phyloP scores from a whole-genome alignment of 106 monocot genomes.

The Vanilla planifolia region DNA sequence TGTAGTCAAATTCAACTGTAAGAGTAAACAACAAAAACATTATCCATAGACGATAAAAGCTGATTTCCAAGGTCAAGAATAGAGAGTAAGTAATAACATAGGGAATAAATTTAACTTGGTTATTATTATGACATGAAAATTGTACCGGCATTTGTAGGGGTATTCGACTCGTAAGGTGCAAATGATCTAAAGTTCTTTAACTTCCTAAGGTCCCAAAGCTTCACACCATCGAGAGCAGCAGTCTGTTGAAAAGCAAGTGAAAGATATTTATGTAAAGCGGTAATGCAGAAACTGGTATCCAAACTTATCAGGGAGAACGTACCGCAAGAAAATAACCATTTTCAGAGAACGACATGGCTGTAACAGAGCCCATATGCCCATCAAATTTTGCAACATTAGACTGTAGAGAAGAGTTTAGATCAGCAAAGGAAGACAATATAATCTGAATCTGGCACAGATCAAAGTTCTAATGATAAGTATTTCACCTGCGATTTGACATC shows the following conservation, averaged over 20 bases:
- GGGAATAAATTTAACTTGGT: no score
- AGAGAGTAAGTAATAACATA: no score
- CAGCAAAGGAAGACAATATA: not conserved
- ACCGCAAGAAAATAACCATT: constrained; percentile 99
- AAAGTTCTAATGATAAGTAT: not conserved
- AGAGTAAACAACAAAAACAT: not conserved
- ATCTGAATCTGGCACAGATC: not conserved
- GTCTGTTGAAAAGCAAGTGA: constrained; percentile 42
- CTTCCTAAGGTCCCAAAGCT: constrained; percentile 95
- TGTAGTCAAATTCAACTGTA: constrained; percentile 73
- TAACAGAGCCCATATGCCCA: constrained; percentile 82
- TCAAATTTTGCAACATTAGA: constrained; percentile 96
- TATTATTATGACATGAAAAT: no score
- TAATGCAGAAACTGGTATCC: not conserved
- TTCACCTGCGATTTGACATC: constrained; percentile 95
- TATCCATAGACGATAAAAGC: no score
- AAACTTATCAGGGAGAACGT: constrained; percentile 17
- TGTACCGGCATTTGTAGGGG: constrained; percentile 81
- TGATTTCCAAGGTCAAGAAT: no score
- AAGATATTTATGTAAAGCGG: constrained; percentile 5
- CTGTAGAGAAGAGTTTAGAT: constrained; percentile 25
- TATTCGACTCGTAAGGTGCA: constrained; percentile 76
- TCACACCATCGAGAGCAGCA: constrained; percentile 86
- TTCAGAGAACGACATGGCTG: constrained; percentile 94
- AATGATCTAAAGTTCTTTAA: constrained; percentile 85